These are phyloP conservation scores for Fusarium sp. DNA, from an alignment of 2,329 filamentous ascomycete species.

Conservation along the genomic window DNA sequence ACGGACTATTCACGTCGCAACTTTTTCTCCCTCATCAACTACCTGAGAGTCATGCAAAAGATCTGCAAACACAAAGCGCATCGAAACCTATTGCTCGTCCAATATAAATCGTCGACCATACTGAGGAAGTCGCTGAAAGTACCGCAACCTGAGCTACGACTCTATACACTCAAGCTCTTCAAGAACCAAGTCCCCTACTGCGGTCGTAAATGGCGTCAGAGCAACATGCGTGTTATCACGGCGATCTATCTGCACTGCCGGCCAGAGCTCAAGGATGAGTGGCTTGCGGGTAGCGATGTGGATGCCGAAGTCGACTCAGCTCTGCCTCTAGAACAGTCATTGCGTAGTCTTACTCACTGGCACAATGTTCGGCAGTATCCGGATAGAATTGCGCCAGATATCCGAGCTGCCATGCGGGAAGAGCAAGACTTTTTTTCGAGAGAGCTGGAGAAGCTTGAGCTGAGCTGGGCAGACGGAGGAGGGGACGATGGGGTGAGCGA, in stretches of 20 bases:
- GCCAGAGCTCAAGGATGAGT: slow-evolving; percentile 92
- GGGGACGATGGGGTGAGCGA: slow-evolving; percentile 49
- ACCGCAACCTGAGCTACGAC: slow-evolving; percentile 83
- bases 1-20: slow-evolving; percentile 92
- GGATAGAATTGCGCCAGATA: slow-evolving; percentile 73
- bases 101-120: slow-evolving; percentile 94
- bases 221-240: slow-evolving; percentile 98
- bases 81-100: slow-evolving; percentile 89
- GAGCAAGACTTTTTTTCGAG: slow-evolving; percentile 82
- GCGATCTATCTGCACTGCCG: slow-evolving; percentile 94
- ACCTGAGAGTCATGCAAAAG: slow-evolving; percentile 95
- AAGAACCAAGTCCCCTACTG: slow-evolving; percentile 99
- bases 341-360: slow-evolving; percentile 92
- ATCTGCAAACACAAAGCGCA: slow-evolving; percentile 96
- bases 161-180: slow-evolving; percentile 97
- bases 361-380: slow-evolving; percentile 86
- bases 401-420: slow-evolving; percentile 69
- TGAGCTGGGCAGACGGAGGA: slow-evolving; percentile 57
- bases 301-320: slow-evolving; percentile 95
- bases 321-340: slow-evolving; percentile 87
- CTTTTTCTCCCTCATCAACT: slow-evolving; percentile 95
- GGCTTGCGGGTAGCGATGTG: slow-evolving; percentile 89
- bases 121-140: slow-evolving; percentile 91
- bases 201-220: slow-evolving; percentile 96
- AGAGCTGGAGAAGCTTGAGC: slow-evolving; percentile 77